Evolutionary conservation across 179 eudicot genomes (phyloP), one percentile per base, ranked within the genome.

Genomic region (Corrigiola litoralis): DNA sequence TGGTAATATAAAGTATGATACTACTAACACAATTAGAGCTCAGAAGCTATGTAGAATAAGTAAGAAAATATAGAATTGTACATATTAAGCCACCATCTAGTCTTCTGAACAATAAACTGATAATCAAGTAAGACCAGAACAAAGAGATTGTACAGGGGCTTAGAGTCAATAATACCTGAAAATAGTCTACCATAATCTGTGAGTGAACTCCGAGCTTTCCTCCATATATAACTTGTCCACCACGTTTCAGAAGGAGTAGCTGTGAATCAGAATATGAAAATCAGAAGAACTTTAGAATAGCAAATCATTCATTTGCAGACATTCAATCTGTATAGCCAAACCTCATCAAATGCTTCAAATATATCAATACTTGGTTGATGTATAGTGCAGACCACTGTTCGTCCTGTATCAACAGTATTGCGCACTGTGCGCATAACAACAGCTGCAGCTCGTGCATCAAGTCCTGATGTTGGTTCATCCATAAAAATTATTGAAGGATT

Each of bases 391-490:
- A 90, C 98, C 11, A 92, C 94, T 1, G 98, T 92, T 71, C 98
- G 80, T 78, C 98, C 97, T 20, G 95, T 92, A 65, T 92, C 87
- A 65, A 92, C 98, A n/a, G 96, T 92, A 46, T 92, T 92, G 50
- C 97, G 90, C 21, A 94, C 97, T 58, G 99, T 86, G 68, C 96
- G 58, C 99, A 94, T 90, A 17, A 94, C 99, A 67, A 94, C 90
- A 49, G 99, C 99, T 46, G 99, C 99, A 62, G 99, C 97, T 76
- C 99, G 78, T 68, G 99, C 99, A 79, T 94, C 99, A 29, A 94
- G 89, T n/a, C 99, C 99, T 51, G 99, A 94, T 45, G 99, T 94
- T 2, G 99, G 99, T 60, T 94, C 99, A 75, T 94, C 99, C 99
- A 94, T 94, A 51, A 94, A 94, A 58, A 94, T 84, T 69, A 94